These are phyloP conservation scores for Chalciporus piperatus DNA, from an alignment of 768 basidiomycete species.

Conservation along the genomic window DNA sequence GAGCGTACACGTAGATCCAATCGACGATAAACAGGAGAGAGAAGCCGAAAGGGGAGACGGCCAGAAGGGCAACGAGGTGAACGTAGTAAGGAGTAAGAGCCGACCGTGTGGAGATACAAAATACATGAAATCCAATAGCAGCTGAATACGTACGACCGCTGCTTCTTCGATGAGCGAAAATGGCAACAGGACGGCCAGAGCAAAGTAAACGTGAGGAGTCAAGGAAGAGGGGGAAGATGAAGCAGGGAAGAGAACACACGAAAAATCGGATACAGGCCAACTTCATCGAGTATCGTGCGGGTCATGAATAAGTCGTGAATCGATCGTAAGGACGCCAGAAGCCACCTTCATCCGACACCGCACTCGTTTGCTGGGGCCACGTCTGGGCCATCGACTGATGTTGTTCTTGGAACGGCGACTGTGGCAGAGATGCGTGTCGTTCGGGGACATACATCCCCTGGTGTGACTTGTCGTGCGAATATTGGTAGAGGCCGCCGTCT, in stretches of 20 bases:
- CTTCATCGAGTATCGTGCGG: background rate
- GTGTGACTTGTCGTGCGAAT: constrained; percentile 24
- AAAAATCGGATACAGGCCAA: background rate
- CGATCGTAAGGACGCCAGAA: constrained; percentile 29
- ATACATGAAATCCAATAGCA: background rate
- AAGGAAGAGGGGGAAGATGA: background rate
- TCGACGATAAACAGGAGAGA: background rate
- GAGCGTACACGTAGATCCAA: background rate
- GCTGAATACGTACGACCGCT: background rate
- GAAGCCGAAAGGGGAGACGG: background rate
- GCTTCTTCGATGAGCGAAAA: background rate
- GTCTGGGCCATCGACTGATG: constrained; percentile 13
- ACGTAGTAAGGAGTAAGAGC: background rate
- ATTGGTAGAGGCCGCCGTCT: constrained; percentile 15
- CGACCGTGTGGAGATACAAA: background rate
- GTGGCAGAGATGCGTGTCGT: constrained; percentile 18
- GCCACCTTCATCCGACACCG: constrained; percentile 14
- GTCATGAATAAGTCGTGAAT: constrained; percentile 19
- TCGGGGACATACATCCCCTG: constrained; percentile 22
- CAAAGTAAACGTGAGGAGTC: too few species aligned
- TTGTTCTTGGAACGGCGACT: constrained; percentile 18
- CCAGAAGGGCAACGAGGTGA: background rate
- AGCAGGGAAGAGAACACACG: background rate
- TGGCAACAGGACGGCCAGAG: background rate
- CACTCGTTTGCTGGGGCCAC: constrained; percentile 18